These are phyloP conservation scores for Arabis hirsuta DNA, from an alignment of 345 rosid species.

Conservation along the genomic window DNA sequence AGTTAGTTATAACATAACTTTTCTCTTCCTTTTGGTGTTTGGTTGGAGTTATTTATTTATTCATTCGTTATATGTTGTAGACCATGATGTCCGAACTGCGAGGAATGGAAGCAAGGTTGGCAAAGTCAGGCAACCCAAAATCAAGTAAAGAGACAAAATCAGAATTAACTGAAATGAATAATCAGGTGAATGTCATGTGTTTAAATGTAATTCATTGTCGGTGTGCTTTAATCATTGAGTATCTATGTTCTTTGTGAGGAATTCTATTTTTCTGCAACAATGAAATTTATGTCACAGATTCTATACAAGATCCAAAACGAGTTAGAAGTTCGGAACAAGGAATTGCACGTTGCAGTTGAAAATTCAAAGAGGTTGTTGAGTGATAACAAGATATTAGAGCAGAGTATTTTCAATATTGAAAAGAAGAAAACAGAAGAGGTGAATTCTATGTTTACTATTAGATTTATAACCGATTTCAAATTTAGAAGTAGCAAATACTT, in stretches of 20 bases:
- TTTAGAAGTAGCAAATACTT: constrained; percentile 17
- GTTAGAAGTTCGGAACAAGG: constrained; percentile 60
- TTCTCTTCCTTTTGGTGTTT: constrained; percentile 25
- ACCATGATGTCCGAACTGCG: constrained; percentile 63
- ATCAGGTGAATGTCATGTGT: constrained; percentile 54
- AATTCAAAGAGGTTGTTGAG: constrained; percentile 51
- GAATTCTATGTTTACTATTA: neutral
- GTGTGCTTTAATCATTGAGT: neutral
- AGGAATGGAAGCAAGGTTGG: constrained; percentile 60
- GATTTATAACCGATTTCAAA: constrained; percentile 15
- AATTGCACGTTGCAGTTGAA: constrained; percentile 62
- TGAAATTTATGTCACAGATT: constrained; percentile 47
- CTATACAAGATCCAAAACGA: constrained; percentile 67
- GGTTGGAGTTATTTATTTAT: constrained; percentile 10
- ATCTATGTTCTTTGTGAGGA: constrained; percentile 1
- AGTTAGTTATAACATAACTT: constrained; percentile 50
- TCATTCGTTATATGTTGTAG: constrained; percentile 46
- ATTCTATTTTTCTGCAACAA: constrained; percentile 16
- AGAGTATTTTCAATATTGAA: constrained; percentile 63
- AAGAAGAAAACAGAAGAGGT: constrained; percentile 82
- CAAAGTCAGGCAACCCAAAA: constrained; percentile 52
- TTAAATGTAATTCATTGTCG: constrained; percentile 10
- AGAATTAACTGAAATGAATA: constrained; percentile 50
- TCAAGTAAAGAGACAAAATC: constrained; percentile 50
- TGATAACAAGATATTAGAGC: constrained; percentile 66